Percentiles rank a stretch among this genome's conserved stretches.
These are phyloP conservation scores for Helichrysum umbraculigerum DNA, from an alignment of 129 eudicot genomes.

Conservation along the genomic window DNA sequence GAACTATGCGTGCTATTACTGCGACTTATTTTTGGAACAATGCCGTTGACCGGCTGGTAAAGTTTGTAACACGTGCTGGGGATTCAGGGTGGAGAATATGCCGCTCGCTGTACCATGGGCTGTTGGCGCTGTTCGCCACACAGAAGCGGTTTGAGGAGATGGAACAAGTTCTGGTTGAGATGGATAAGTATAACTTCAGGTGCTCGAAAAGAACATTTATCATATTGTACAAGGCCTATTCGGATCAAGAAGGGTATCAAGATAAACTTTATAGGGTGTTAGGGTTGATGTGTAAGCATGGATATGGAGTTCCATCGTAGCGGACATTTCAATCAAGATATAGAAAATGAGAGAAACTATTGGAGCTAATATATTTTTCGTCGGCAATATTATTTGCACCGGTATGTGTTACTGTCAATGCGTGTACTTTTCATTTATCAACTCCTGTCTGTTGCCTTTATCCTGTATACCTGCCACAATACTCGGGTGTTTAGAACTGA, in stretches of 20 bases:
- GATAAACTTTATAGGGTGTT: constrained; percentile 47
- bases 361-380: not conserved
- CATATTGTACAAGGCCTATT: constrained; percentile 61
- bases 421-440: not conserved
- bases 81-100: constrained; percentile 71
- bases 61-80: constrained; percentile 64
- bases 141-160: constrained; percentile 70
- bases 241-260: constrained; percentile 35
- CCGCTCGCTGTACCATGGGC: constrained; percentile 68
- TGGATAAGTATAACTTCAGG: constrained; percentile 52
- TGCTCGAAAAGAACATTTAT: constrained; percentile 50
- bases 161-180: constrained; percentile 81
- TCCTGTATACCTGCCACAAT: not conserved
- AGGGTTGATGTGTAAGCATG: constrained; percentile 69
- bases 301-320: constrained; percentile 42
- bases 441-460: not conserved
- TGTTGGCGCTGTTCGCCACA: constrained; percentile 62
- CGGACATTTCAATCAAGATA: not conserved
- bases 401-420: not conserved
- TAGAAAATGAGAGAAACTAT: not conserved
- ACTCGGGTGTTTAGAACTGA: not conserved
- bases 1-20: constrained; percentile 52
- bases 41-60: constrained; percentile 68
- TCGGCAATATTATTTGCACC: not conserved
- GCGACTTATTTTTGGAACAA: constrained; percentile 49